Evolutionary conservation across 352 stramenopile genomes (phyloP).

Genomic region (Globisporangium perplexum): DNA sequence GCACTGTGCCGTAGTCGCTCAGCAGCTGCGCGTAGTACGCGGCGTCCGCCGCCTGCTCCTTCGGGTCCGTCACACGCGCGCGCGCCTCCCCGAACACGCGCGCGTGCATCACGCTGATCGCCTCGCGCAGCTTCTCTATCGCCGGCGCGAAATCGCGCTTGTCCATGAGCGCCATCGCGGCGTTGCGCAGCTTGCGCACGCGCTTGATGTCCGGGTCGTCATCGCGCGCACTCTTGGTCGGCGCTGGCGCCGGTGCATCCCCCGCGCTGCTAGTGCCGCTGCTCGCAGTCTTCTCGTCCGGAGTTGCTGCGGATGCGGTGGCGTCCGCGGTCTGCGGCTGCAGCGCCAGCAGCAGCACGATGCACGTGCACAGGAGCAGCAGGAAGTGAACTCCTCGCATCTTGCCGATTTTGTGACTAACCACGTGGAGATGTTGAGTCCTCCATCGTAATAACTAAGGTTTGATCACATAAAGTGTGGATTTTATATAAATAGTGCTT

Average conservation of each 20-base stretch:
- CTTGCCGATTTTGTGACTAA: not conserved
- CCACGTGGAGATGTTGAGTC: too few species aligned
- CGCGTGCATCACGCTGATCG: slow-evolving; percentile 60
- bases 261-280: not conserved
- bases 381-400: not conserved
- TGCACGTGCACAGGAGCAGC: slow-evolving; percentile 9
- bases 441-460: not conserved
- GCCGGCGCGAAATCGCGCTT: slow-evolving; percentile 33
- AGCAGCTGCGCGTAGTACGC: slow-evolving; percentile 73
- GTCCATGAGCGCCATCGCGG: slow-evolving; percentile 75
- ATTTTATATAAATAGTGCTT: too few species aligned
- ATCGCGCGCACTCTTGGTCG: slow-evolving; percentile 10
- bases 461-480: too few species aligned
- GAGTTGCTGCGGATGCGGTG: not conserved
- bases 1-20: slow-evolving; percentile 70
- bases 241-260: slow-evolving; percentile 1
- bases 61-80: slow-evolving; percentile 37
- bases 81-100: slow-evolving; percentile 60
- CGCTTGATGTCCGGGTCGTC: slow-evolving; percentile 53
- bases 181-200: slow-evolving; percentile 66
- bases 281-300: slow-evolving; percentile 11
- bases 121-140: slow-evolving; percentile 59
- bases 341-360: slow-evolving; percentile 19
- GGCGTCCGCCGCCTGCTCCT: slow-evolving; percentile 63
- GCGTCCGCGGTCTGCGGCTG: slow-evolving; percentile 9